phyloP scores from a whole-genome alignment of 2,329 filamentous ascomycete genomes.

The Epichloe glyceriae region DNA sequence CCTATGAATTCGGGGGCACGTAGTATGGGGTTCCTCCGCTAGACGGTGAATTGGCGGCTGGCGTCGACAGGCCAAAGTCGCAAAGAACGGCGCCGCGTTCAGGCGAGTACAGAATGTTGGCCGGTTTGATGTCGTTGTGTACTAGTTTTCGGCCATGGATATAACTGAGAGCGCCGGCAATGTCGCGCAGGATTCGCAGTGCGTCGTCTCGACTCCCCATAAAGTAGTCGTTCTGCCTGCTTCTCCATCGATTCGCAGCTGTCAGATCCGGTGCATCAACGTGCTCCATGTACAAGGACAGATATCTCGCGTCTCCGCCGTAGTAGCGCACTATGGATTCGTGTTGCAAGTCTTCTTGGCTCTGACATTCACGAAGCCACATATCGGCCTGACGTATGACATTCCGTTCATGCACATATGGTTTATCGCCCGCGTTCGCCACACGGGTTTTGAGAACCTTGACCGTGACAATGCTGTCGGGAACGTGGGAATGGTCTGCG shows the following conservation, averaged over 20 bases:
- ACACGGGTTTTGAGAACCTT: constrained; percentile 46
- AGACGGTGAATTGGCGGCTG: constrained; percentile 30
- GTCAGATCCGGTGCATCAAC: constrained; percentile 43
- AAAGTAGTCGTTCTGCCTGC: constrained; percentile 33
- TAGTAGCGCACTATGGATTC: constrained; percentile 45
- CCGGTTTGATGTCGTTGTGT: constrained; percentile 51
- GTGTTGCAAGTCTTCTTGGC: constrained; percentile 41
- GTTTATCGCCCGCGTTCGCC: constrained; percentile 27
- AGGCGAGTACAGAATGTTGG: constrained; percentile 46
- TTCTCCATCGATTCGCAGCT: constrained; percentile 36
- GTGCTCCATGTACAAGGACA: constrained; percentile 50
- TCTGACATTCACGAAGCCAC: constrained; percentile 45
- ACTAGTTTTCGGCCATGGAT: constrained; percentile 40
- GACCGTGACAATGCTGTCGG: constrained; percentile 43
- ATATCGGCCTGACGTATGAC: constrained; percentile 47
- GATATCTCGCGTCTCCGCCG: constrained; percentile 45
- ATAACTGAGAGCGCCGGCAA: constrained; percentile 40
- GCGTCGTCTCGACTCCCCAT: constrained; percentile 36
- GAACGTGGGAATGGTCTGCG: constrained; percentile 37
- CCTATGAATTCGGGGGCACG: constrained; percentile 49
- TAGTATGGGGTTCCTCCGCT: constrained; percentile 49
- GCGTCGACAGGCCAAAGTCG: constrained; percentile 45
- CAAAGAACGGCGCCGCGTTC: constrained; percentile 47
- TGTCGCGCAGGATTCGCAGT: constrained; percentile 39
- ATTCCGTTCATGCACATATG: constrained; percentile 37